Base-by-base conservation (phyloP, 2,329 filamentous ascomycete species). In the Fusarium sp. region DNA sequence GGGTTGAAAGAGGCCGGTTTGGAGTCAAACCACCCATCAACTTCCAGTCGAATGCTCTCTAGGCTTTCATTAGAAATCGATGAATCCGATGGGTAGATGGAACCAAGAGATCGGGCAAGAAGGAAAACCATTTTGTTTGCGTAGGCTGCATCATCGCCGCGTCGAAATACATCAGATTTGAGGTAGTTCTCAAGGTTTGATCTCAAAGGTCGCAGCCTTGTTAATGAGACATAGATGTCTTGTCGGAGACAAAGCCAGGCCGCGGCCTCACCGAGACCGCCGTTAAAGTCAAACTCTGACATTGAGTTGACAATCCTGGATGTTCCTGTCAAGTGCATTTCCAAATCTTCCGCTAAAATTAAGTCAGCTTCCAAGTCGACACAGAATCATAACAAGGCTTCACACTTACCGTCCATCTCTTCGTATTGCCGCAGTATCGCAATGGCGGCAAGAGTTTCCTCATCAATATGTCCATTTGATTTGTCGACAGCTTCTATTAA, bases 341-440 rank as follows among this genome's bases (percentile, higher is more conserved):
- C 53, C 44, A 50, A 50, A 18, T 56, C 53, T 2, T 56, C 33
- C 5, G 53, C 53, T 56, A 2, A 8, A 4, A 16, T n/a, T n/a
- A 5, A 3, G 5, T 50, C 18, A 50, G 47, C 12, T 41, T 16
- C 23, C 8, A 41, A 12, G 12, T 24, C 12, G n/a, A n/a, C n/a
- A n/a, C n/a, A n/a, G n/a, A n/a, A n/a, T 33, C 15, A 33, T 18
- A 33, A 15, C 15, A 15, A 33, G 31, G 31, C 15, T 18, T n/a
- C 21, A 15, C 9, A 8, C 35, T 10, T 6, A 56, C 53, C 20
- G 8, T 56, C 53, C 53, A 56, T 56, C 7, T 56, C 53, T 24
- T 56, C 53, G 10, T 56, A 56, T 4, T 56, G 53, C 11, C 53
- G 53, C 13, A 50, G 13, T 49, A 56, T 56, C 3, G 53, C 53